A percentile compares a stretch with the other conserved stretches of the same genome.
Evolutionary conservation across 176 grass and related monocot species (phyloP).

Genomic region (Oryza meyeriana): DNA sequence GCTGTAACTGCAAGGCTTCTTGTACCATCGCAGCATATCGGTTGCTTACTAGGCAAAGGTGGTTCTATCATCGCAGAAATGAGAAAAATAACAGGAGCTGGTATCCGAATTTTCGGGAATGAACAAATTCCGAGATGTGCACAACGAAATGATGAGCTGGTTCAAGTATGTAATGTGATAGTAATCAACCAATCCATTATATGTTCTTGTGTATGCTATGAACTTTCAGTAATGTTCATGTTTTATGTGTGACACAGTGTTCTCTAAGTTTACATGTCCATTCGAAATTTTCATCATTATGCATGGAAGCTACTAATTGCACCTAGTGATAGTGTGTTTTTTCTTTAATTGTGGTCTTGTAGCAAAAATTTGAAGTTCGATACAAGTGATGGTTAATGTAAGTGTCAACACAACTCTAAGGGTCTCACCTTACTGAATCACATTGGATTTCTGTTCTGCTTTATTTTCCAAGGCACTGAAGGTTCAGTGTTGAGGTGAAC

Average conservation of each 20-base stretch:
- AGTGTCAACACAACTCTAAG: conserved; percentile 1
- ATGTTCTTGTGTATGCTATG: conserved; percentile 14
- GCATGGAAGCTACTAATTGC: not conserved
- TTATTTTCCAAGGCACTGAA: not conserved
- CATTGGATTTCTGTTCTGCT: not conserved
- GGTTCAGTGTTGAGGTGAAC: not conserved
- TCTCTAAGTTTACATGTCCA: conserved; percentile 5
- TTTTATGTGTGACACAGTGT: not conserved
- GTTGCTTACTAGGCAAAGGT: conserved; percentile 74
- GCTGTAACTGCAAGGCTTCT: conserved; percentile 69
- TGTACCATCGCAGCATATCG: conserved; percentile 74
- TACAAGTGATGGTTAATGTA: not conserved
- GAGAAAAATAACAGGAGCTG: conserved; percentile 71
- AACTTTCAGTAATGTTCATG: not conserved
- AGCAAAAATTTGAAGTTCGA: not conserved
- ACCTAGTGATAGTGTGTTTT: not conserved
- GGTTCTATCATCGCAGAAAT: conserved; percentile 78
- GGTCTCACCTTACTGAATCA: not conserved
- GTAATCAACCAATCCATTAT: not conserved
- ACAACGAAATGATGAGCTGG: conserved; percentile 71
- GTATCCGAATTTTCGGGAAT: conserved; percentile 66
- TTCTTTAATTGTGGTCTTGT: not conserved
- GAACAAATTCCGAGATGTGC: conserved; percentile 77
- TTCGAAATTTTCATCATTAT: conserved; percentile 9
- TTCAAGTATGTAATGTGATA: conserved; percentile 54